Base-by-base conservation (phyloP, 257 asterid species). In the Fraxinus quadrangulata region DNA sequence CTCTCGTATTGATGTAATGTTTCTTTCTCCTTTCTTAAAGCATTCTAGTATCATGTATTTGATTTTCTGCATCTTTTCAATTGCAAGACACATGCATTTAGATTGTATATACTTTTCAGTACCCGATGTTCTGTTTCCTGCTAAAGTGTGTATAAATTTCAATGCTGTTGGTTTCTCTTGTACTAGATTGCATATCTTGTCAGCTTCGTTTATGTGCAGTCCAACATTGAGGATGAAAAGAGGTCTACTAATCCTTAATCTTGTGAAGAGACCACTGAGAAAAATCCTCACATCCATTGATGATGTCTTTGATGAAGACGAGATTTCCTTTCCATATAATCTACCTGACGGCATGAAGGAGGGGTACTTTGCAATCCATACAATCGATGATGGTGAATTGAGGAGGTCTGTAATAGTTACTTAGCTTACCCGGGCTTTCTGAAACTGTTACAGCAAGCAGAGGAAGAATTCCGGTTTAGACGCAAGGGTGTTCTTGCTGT, bases 331-430 rank as follows among this genome's bases (percentile, higher is more conserved):
- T 69, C 68, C 39, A 11, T 24, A 77, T 56, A 33, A 34, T n/a
- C 75, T 73, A 28, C 91, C 89, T 0, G 84, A 78, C 21, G 88
- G 85, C 54, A 90, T 89, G 71, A 83, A 84, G 82, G 88, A 87
- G 76, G 90, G 94, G 45, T 85, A 87, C 67, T 89, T 89, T 34
- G 88, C 75, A 21, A 89, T 89, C 67, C 86, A 85, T 75, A 63
- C 89, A 21, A 68, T 88, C 63, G 81, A 85, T 14, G 86, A 80
- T 30, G 91, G 84, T 19, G 87, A 88, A 72, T 39, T 26, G 67
- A 85, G 73, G 83, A 83, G 88, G 79, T 85, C 81, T 30, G 67
- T 88, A 1, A 31, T 86, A 16, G 86, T 73, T 86, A 80, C 51
- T 71, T 85, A 17, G 82, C 74, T 51, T 81, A 88, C 71, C 89